Evolutionary conservation across 2,329 filamentous ascomycete genomes (phyloP), one percentile per base, ranked within the genome.

Genomic region (Biscogniauxia mediterranea): DNA sequence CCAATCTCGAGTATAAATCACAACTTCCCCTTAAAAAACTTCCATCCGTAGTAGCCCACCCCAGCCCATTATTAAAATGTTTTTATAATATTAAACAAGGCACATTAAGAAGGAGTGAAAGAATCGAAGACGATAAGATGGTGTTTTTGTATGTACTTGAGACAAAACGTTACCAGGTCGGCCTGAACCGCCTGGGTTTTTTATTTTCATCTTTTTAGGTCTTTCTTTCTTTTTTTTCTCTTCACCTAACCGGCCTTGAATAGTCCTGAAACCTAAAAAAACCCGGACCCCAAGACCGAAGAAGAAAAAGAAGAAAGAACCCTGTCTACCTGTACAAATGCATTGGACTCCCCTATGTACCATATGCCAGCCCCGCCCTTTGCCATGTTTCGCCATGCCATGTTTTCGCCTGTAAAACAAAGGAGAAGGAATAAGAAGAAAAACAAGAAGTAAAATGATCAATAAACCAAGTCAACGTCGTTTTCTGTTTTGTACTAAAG

Each of bases 281-380:
- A 46, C 13, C 38, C 23, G 9, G 23, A 26, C 51, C 51, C 23
- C 15, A 52, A 23, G 23, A 52, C 20, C 51, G 49, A 60, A n/a
- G 17, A n/a, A n/a, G 17, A 46, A n/a, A 32, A 51, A 56, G 23
- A 57, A 46, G 17, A 46, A 54, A 54, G 23, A 54, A 54, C 50
- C 62, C 56, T 64, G 61, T 68, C 65, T 68, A 67, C 64, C 63
- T 63, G 59, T 66, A 67, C 64, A 54, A 66, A 67, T 67, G 60
- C 65, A 66, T 57, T 61, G 7, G n/a, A 19, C 21, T 38, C 28
- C 20, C 23, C 63, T 64, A 23, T 62, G 61, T 63, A 56, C 64
- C 63, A 15, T 64, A 57, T 63, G 53, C 59, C 60, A 17, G 28
- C 9, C 51, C 23, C 23, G 23, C 11, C 23, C 9, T 63, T 59